These are phyloP conservation scores for Aspergillus diversus DNA, from an alignment of 495 filamentous ascomycete species.

Conservation along the genomic window DNA sequence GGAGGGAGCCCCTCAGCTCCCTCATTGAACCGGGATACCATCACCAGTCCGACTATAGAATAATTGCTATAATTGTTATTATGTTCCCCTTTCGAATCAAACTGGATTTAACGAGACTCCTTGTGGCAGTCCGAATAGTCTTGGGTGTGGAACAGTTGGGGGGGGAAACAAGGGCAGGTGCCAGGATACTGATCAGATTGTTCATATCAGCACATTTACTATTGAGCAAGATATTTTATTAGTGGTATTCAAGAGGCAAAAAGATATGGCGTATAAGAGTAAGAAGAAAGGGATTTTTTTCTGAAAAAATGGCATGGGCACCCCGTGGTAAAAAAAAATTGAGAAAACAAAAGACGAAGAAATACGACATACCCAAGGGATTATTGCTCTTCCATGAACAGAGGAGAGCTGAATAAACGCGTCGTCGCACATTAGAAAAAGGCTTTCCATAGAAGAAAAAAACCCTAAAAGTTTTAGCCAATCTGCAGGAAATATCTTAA, in stretches of 20 bases:
- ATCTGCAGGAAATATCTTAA: constrained; percentile 2
- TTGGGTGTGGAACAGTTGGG: constrained; percentile 33
- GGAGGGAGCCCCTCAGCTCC: constrained; percentile 42
- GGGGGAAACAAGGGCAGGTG: constrained; percentile 40
- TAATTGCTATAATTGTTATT: background rate
- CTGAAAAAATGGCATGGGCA: background rate
- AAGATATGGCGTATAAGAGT: background rate
- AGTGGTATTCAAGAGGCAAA: constrained; percentile 15
- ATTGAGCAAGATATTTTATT: constrained; percentile 9
- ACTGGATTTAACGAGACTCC: constrained; percentile 16
- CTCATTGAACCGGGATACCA: constrained; percentile 49
- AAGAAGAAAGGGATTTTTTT: background rate
- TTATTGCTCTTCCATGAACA: constrained; percentile 35
- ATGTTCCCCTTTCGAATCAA: background rate
- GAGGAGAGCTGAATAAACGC: constrained; percentile 30
- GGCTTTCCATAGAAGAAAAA: constrained; percentile 3
- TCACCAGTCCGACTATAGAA: constrained; percentile 23
- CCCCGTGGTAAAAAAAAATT: background rate
- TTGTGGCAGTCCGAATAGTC: constrained; percentile 29
- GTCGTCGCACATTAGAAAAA: constrained; percentile 27
- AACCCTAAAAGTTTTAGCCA: background rate
- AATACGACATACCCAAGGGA: constrained; percentile 34
- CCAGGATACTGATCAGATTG: constrained; percentile 37
- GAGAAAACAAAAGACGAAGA: constrained; percentile 13
- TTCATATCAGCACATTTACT: constrained; percentile 44